These are phyloP conservation scores for Sporothrix pseudoabietina DNA, from an alignment of 2,329 filamentous ascomycete genomes.

Conservation along the genomic window DNA sequence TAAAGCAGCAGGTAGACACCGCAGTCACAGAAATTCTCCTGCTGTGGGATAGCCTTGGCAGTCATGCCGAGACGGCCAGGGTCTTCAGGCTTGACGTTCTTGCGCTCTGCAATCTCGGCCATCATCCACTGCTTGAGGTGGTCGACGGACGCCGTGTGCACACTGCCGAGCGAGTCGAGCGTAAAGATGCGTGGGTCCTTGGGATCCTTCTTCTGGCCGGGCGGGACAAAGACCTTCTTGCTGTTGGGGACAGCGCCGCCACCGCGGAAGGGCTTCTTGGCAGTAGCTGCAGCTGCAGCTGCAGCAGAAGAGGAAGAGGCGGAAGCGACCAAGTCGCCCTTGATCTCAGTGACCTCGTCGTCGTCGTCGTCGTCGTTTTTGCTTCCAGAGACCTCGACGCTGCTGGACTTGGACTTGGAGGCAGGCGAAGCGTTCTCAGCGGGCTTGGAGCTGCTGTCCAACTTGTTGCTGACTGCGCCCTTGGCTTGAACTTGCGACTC, in stretches of 20 bases:
- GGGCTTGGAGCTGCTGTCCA: background rate
- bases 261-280: slow-evolving; percentile 28
- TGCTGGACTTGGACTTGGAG: background rate
- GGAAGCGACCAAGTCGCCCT: slow-evolving; percentile 28
- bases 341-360: slow-evolving; percentile 31
- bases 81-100: slow-evolving; percentile 46
- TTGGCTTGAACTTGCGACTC: background rate
- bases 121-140: slow-evolving; percentile 75
- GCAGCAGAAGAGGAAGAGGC: background rate
- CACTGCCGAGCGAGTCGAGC: slow-evolving; percentile 76
- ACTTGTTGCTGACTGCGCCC: background rate
- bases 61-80: slow-evolving; percentile 57
- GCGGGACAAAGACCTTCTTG: slow-evolving; percentile 41
- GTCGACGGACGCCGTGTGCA: slow-evolving; percentile 65
- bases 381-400: slow-evolving; percentile 23
- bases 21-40: slow-evolving; percentile 86
- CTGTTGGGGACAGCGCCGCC: slow-evolving; percentile 34
- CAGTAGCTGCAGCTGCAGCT: background rate
- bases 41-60: slow-evolving; percentile 73
- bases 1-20: slow-evolving; percentile 86
- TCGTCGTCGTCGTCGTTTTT: slow-evolving; percentile 16
- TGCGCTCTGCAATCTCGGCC: slow-evolving; percentile 70
- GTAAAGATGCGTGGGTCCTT: slow-evolving; percentile 74
- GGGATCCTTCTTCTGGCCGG: slow-evolving; percentile 49
- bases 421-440: background rate